Percentiles rank a stretch among this genome's conserved stretches.
These are phyloP conservation scores for Verticillium alfalfae DNA, from an alignment of 2,329 filamentous ascomycete genomes.

Conservation along the genomic window DNA sequence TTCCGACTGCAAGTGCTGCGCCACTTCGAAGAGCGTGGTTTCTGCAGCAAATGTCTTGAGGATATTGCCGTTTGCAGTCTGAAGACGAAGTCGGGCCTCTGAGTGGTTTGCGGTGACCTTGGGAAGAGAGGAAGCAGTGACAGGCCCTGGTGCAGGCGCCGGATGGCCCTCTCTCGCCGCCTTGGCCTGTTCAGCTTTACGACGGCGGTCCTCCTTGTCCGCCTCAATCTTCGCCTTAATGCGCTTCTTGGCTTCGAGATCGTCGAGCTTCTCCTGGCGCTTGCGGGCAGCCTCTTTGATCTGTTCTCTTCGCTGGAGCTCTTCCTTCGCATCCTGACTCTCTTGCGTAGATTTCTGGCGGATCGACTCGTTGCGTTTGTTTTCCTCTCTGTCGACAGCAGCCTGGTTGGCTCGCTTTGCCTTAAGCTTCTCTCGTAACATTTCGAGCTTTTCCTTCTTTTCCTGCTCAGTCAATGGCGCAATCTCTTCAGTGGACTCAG, in stretches of 20 bases:
- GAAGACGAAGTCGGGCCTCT: constrained; percentile 76
- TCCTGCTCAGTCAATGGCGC: constrained; percentile 87
- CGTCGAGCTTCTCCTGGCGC: constrained; percentile 79
- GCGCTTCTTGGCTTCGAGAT: constrained; percentile 78
- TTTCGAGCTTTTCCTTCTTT: constrained; percentile 73
- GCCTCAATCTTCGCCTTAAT: constrained; percentile 93
- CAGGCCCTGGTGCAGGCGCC: constrained; percentile 38
- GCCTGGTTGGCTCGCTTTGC: constrained; percentile 67
- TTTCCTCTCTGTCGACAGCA: constrained; percentile 70
- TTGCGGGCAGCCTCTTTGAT: constrained; percentile 87
- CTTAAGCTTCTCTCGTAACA: constrained; percentile 66
- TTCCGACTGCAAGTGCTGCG: constrained; percentile 67
- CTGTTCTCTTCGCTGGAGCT: constrained; percentile 80
- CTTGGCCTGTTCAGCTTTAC: constrained; percentile 81
- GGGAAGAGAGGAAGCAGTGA: constrained; percentile 38
- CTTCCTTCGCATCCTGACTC: constrained; percentile 82
- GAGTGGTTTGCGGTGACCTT: constrained; percentile 68
- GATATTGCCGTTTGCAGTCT: constrained; percentile 69
- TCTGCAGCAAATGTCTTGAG: constrained; percentile 85
- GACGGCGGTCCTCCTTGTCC: constrained; percentile 82
- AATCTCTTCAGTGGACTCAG: constrained; percentile 89
- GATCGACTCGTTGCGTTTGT: constrained; percentile 80
- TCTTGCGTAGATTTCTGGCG: constrained; percentile 87
- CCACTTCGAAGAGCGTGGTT: constrained; percentile 90
- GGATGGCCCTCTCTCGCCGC: constrained; percentile 75